Conservation (phyloP, 2,329 filamentous ascomycete genomes). For the Claviceps fusiformis region DNA sequence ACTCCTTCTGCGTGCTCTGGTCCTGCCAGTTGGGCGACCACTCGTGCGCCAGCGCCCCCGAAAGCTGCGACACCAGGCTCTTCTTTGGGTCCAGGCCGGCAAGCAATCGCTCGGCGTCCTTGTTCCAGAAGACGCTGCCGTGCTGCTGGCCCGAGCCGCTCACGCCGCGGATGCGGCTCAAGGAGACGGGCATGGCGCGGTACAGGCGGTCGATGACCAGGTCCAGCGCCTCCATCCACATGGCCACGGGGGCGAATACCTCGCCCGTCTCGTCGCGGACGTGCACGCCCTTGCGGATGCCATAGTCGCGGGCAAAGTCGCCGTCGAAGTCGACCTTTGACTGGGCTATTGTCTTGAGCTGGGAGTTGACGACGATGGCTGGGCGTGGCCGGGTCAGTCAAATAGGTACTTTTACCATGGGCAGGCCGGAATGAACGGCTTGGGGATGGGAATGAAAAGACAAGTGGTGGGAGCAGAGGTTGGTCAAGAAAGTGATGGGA, state of each 20-base stretch:
- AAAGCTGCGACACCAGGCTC: slow-evolving; percentile 59
- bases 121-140: slow-evolving; percentile 88
- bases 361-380: slow-evolving; percentile 74
- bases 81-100: slow-evolving; percentile 43
- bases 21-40: slow-evolving; percentile 98
- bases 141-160: slow-evolving; percentile 95
- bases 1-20: slow-evolving; percentile 83
- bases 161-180: slow-evolving; percentile 63
- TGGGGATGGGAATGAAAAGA: neutral
- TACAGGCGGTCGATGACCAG: slow-evolving; percentile 64
- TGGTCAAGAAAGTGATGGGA: neutral
- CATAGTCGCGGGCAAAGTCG: slow-evolving; percentile 61
- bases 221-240: slow-evolving; percentile 91
- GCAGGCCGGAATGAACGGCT: no score
- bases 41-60: slow-evolving; percentile 62
- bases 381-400: neutral
- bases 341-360: slow-evolving; percentile 67
- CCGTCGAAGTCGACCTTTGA: slow-evolving; percentile 93
- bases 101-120: slow-evolving; percentile 52
- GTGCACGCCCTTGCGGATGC: slow-evolving; percentile 76
- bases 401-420: neutral
- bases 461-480: neutral
- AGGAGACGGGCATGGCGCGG: slow-evolving; percentile 48
- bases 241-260: slow-evolving; percentile 81
- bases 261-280: slow-evolving; percentile 71